Conservation (phyloP, 2,329 filamentous ascomycete species). For the Calonectria leucothoes region DNA sequence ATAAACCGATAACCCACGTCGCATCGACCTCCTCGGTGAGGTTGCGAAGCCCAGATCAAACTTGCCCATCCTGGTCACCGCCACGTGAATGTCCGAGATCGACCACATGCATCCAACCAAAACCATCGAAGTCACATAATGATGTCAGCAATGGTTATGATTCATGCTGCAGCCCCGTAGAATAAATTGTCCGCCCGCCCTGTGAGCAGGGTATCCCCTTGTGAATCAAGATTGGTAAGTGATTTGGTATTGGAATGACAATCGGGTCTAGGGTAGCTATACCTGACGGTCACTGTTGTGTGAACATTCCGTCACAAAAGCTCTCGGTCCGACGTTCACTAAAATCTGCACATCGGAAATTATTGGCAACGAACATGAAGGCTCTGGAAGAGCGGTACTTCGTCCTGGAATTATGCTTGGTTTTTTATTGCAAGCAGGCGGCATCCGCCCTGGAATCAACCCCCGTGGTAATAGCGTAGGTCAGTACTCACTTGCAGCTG, state of each 20-base stretch:
- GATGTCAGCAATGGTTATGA: background rate
- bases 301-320: background rate
- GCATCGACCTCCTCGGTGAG: background rate
- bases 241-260: background rate
- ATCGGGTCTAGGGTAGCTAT: background rate
- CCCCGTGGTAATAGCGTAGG: too few species aligned
- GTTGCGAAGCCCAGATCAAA: slow-evolving; percentile 2
- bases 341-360: background rate
- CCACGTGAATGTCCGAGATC: slow-evolving; percentile 4
- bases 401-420: background rate
- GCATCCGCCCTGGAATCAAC: background rate
- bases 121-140: background rate
- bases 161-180: background rate
- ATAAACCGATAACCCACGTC: background rate
- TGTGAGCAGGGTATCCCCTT: background rate
- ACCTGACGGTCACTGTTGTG: background rate
- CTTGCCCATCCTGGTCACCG: background rate
- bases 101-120: slow-evolving; percentile 1
- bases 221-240: background rate
- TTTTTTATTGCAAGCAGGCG: background rate
- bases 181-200: background rate
- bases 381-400: background rate
- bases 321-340: background rate
- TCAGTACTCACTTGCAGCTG: background rate
- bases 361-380: background rate